Evolutionary conservation across 306 rosid species (phyloP), one percentile per base, ranked within the genome.

Genomic region (Datisca glomerata): DNA sequence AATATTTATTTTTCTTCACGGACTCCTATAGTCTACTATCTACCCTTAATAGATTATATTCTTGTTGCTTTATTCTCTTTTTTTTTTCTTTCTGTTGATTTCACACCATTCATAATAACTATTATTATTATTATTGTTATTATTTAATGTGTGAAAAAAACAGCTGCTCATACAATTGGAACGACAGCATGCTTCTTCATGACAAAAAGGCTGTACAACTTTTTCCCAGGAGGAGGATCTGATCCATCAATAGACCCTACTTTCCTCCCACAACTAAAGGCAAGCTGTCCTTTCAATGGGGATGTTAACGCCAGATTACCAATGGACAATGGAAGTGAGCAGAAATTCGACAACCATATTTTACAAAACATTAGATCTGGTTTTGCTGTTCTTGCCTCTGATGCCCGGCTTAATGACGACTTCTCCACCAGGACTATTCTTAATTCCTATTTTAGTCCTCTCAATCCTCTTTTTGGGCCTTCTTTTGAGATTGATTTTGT

Each of bases 91-190:
- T 3, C 39, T 34, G 13, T 6, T 5, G 39, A 38, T 3, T 13
- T 3, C 12, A 38, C 12, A 38, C 12, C 43, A 18, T 41, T 39
- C 23, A 14, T 31, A 8, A 21, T 8, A 9, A 9, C 5, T 13
- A n/a, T n/a, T n/a, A n/a, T n/a, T n/a, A n/a, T n/a, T n/a, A n/a
- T n/a, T n/a, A n/a, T n/a, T n/a, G n/a, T 33, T 14, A 43, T 10
- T 20, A 40, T 19, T 19, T 19, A 19, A 18, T 24, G 10, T 47
- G 11, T 8, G 14, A 21, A 31, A 24, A 36, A 22, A 25, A 38
- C 71, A 86, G 96, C 78, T 50, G 93, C 96, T 2, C 96, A 87
- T 51, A 79, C 96, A 44, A 75, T 87, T 47, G 96, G 96, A 51
- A 79, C 82, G 14, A 87, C 96, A 4, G 94, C 96, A 1, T 87